These are phyloP conservation scores for Plantago lanceolata DNA, from an alignment of 305 asterid species.

Conservation along the genomic window DNA sequence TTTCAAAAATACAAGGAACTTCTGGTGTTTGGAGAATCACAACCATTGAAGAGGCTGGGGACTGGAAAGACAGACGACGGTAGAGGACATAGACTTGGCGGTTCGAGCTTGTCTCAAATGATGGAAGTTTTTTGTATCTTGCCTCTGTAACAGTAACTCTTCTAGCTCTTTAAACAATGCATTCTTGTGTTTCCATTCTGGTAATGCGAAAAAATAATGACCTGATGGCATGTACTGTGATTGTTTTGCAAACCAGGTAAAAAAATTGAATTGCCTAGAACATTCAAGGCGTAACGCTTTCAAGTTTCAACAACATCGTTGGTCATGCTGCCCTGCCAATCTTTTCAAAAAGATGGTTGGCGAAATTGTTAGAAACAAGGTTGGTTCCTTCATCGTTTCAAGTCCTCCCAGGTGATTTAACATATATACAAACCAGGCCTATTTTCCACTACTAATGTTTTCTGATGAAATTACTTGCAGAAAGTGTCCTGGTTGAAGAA, in stretches of 20 bases:
- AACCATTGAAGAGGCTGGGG: slow-evolving; percentile 90
- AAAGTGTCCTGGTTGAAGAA: slow-evolving; percentile 79
- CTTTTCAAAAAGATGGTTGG: slow-evolving; percentile 58
- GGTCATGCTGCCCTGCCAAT: slow-evolving; percentile 89
- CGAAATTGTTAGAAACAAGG: slow-evolving; percentile 60
- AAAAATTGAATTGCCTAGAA: slow-evolving; percentile 82
- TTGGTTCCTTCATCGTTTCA: slow-evolving; percentile 19
- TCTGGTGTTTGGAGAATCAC: slow-evolving; percentile 95
- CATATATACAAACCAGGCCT: not conserved
- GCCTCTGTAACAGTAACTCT: slow-evolving; percentile 47
- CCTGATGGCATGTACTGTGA: not conserved
- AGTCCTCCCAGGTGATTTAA: not conserved
- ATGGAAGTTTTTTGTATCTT: slow-evolving; percentile 81
- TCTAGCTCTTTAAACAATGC: not conserved
- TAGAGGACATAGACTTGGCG: slow-evolving; percentile 92
- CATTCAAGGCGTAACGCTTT: slow-evolving; percentile 69
- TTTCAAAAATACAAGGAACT: slow-evolving; percentile 42
- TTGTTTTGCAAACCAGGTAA: slow-evolving; percentile 43
- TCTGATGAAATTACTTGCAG: slow-evolving; percentile 34
- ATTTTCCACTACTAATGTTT: not conserved
- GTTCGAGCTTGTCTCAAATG: slow-evolving; percentile 89
- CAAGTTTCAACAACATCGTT: slow-evolving; percentile 82
- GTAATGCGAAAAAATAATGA: not conserved
- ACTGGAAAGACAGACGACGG: slow-evolving; percentile 95
- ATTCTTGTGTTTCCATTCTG: not conserved